Percentiles rank a stretch among this genome's conserved stretches.
phyloP scores from a whole-genome alignment of 257 asterid genomes.

The Solanum chilense region DNA sequence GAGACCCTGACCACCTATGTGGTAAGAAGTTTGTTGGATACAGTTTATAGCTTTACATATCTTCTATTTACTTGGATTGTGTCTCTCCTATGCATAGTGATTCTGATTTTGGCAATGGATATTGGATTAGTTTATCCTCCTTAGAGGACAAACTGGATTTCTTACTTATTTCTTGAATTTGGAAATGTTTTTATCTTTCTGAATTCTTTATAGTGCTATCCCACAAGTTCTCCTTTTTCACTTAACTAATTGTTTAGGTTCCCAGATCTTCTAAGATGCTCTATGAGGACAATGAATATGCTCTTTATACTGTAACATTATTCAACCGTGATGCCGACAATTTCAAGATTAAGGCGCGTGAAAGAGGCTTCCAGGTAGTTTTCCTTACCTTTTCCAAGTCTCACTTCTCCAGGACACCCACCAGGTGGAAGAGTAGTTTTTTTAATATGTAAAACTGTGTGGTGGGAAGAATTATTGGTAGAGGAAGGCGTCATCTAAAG shows the following conservation, averaged over 20 bases:
- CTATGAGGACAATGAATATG: constrained; percentile 79
- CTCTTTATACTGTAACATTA: constrained; percentile 66
- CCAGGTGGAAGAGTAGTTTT: background rate
- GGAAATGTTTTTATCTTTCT: background rate
- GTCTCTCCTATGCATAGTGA: background rate
- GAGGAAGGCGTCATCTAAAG: background rate
- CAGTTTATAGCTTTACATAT: background rate
- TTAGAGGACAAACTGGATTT: background rate
- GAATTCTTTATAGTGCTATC: background rate
- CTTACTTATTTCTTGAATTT: background rate
- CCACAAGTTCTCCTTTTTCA: constrained; percentile 13
- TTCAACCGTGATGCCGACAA: constrained; percentile 92
- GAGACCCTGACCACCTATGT: constrained; percentile 80
- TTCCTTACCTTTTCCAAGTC: background rate
- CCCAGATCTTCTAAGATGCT: constrained; percentile 95
- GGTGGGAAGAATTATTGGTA: background rate
- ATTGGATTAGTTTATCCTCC: background rate
- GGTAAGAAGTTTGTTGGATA: constrained; percentile 25
- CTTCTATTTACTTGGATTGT: background rate
- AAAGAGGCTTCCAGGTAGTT: constrained; percentile 71
- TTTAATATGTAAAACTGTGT: background rate
- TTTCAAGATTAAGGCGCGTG: constrained; percentile 70
- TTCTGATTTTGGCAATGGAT: background rate
- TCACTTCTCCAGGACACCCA: background rate
- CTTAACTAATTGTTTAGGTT: constrained; percentile 43